Evolutionary conservation across 225 moss, liverwort and hornwort genomes (phyloP), one percentile per base, ranked within the genome.

Genomic region (Pseudoscleropodium purum): DNA sequence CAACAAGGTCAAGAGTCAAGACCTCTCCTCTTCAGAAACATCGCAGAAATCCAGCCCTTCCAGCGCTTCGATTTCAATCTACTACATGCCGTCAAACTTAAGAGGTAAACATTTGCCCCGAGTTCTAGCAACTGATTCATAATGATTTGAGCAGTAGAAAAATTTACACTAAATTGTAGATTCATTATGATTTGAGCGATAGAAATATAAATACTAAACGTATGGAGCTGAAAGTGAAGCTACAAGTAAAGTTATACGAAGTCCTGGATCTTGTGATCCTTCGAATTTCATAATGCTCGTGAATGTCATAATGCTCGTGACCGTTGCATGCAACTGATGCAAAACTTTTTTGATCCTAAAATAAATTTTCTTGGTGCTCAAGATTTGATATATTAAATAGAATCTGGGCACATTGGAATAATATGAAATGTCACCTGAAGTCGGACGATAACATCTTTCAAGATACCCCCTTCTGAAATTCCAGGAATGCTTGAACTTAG

Each of bases 61-160:
- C 59, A 39, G 59, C 57, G 10, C n/a, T 57, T 57, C 81, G 89
- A 89, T 90, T 61, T 91, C 90, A 25, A 90, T 84, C 88, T 90
- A 84, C 86, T 86, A 81, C 87, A 90, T 88, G 21, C 91, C 89
- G 17, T 89, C 51, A 18, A 92, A 89, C 82, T 91, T 89, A n/a
- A 9, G 81, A 91, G 81, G 18, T 88, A 27, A 59, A 39, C 88
- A 47, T 88, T 90, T 39, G 27, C 26, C 90, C 18, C 87, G 19
- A 88, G 4, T 84, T 80, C 15, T 8, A 60, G 82, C 45, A 75
- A 60, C 76, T 89, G 86, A 90, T 18, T 51, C 49, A 37, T 11
- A 37, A 37, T 37, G 41, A 26, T 62, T 63, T 45, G 39, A 41
- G 31, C 41, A 69, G 6, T 25, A 86, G 47, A 65, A 30, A 51